Base-by-base conservation (phyloP, 2,329 filamentous ascomycete species). In the Myriosclerotinia curreyana region DNA sequence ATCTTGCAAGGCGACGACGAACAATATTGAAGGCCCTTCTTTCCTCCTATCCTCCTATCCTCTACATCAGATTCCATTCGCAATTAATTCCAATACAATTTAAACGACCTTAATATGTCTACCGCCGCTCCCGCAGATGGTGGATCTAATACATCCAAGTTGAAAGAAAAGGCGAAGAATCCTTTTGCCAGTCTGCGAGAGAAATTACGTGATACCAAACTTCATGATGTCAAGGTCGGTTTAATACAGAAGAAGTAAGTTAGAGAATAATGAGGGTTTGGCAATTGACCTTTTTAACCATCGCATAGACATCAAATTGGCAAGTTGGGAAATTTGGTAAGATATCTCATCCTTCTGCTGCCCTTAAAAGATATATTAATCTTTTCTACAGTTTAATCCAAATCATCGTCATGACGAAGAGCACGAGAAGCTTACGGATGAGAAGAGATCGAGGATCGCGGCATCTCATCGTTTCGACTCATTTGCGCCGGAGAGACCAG, bases 321-420 rank as follows among this genome's bases (percentile, higher is more conserved):
- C 61, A 88, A 88, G 73, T 76, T 88, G 58, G 82, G 76, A 49
- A 88, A 88, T 69, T 69, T 88, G 69, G 83, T 86, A 77, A 66
- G 79, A 67, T 48, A n/a, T 34, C 31, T 8, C n/a, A 34, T 50
- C 7, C 25, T 31, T 5, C n/a, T 20, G 0, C 17, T 17, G 31
- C 46, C 28, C 22, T 48, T 5, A 2, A 7, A 42, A 22, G 2
- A 48, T n/a, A 22, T 49, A 22, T 64, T 67, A 44, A 62, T 50
- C 44, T 15, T 5, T 20, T n/a, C 3, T 11, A 20, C 17, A 75
- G 66, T 84, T 96, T 78, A 98, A 97, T 73, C 81, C 83, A 31
- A 91, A 96, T 68, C 94, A 98, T 76, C 89, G 94, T 62, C 94
- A 97, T 74, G 94, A 97, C 74, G 94, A 98, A 76, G 89, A 89